Base-by-base conservation (phyloP, 164 flowering plant genomes). In the Buxus sempervirens region DNA sequence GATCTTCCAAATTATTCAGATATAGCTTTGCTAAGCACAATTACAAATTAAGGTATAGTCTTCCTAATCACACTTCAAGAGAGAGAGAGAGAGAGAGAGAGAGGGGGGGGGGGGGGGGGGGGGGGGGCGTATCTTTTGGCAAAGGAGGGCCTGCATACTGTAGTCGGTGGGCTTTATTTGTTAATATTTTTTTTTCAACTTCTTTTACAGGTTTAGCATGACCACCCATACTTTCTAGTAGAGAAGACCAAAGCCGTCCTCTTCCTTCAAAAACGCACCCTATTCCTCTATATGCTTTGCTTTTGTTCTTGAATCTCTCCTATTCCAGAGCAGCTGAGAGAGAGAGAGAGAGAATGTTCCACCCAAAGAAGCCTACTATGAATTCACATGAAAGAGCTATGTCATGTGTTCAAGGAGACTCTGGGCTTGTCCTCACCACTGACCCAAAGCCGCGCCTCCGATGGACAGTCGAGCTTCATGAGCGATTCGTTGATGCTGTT, bases 401-500 rank as follows among this genome's bases (percentile, higher is more conserved):
- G 90, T n/a, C n/a, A n/a, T 89, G 97, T 69, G 87, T 89, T 72
- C 97, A 91, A 77, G 96, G 92, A 0, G 98, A 95, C 83, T 95
- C 98, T 9, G 96, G 91, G 5, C 92, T 95, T 59, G 97, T 95
- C 75, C 96, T 95, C 84, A 95, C 98, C 70, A 95, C 98, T 0
- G 98, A 95, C 85, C 98, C 98, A 7, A 95, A 95, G 78, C 98
- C 98, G 8, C 91, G 98, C 36, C 94, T 95, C 49, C 90, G 98
- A 0, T 95, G 98, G 98, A 95, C 98, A 0, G 96, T 84, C 54
- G 98, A 95, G 79, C 98, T 95, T 49, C 98, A 95, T 62, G 97
- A 92, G 60, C 96, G 97, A 66, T 95, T 95, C 27, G 98, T 95
- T 18, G 98, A 95, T 53, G 98, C 98, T 15, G 98, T 95, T n/a